Percentiles rank a stretch among this genome's conserved stretches.
Evolutionary conservation across 2,329 filamentous ascomycete species (phyloP).

Genomic region (Xylariomycetidae sp.): DNA sequence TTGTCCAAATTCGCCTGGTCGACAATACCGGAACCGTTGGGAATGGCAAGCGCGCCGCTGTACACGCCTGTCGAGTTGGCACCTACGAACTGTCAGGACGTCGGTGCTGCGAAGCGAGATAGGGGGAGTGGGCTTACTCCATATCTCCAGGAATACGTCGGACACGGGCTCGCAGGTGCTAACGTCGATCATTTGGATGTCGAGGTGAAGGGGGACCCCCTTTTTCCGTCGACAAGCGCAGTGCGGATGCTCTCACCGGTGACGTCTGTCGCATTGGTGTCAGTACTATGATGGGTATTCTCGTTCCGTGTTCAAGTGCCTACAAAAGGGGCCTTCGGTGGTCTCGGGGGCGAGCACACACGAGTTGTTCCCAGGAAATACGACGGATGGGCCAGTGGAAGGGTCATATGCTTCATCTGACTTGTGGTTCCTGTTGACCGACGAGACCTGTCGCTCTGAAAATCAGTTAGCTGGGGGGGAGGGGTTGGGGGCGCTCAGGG

Average conservation of each 20-base stretch:
- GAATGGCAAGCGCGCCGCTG: background rate
- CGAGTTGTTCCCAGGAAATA: background rate
- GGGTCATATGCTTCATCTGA: conserved; percentile 3
- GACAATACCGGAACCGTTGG: background rate
- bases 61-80: background rate
- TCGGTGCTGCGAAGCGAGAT: background rate
- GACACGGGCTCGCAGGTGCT: background rate
- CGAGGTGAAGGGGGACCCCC: background rate
- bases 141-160: background rate
- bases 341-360: background rate
- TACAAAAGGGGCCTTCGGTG: background rate
- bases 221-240: background rate
- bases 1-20: background rate
- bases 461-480: too few relatives aligned
- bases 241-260: background rate
- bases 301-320: too few relatives aligned
- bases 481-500: too few relatives aligned
- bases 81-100: background rate
- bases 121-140: background rate
- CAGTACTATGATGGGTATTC: too few relatives aligned
- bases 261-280: too few relatives aligned
- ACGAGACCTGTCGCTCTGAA: background rate
- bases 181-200: background rate
- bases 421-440: conserved; percentile 1
- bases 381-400: background rate